Percentiles rank a stretch among this genome's conserved stretches.
These are phyloP conservation scores for Sporisorium exsertum DNA, from an alignment of 1,284 basidiomycete genomes.

Conservation along the genomic window DNA sequence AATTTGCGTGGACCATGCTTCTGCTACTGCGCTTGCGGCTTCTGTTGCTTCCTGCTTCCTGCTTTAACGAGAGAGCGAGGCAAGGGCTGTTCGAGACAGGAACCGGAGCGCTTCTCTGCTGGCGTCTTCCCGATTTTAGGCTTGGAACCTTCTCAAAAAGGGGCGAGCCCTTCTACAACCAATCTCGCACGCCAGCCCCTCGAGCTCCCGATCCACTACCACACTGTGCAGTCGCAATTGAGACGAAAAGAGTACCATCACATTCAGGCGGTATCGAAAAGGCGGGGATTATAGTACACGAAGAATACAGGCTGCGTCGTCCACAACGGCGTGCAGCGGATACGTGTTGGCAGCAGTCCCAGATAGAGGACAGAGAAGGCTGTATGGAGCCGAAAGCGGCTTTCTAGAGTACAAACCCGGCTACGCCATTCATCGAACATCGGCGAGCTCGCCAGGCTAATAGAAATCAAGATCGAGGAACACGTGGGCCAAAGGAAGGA, in stretches of 20 bases:
- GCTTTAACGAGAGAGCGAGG: neutral
- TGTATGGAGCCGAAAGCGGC: neutral
- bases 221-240: neutral
- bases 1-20: conserved; percentile 6
- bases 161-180: neutral
- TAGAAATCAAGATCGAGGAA: neutral
- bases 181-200: neutral
- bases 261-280: conserved; percentile 23
- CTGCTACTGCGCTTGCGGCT: neutral
- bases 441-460: neutral
- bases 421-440: neutral
- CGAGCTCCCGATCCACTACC: neutral
- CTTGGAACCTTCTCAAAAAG: neutral
- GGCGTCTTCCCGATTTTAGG: neutral
- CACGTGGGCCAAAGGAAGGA: neutral
- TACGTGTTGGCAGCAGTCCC: too few species aligned
- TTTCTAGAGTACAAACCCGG: conserved; percentile 21
- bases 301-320: conserved; percentile 4
- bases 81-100: neutral
- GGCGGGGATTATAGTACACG: conserved; percentile 15
- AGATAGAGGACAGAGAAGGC: neutral
- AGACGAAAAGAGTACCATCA: conserved; percentile 1
- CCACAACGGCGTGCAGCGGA: neutral
- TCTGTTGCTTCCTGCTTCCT: neutral
- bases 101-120: neutral